Evolutionary conservation across 2,329 filamentous ascomycete species (phyloP).

Genomic region (Clathrospora elynae): DNA sequence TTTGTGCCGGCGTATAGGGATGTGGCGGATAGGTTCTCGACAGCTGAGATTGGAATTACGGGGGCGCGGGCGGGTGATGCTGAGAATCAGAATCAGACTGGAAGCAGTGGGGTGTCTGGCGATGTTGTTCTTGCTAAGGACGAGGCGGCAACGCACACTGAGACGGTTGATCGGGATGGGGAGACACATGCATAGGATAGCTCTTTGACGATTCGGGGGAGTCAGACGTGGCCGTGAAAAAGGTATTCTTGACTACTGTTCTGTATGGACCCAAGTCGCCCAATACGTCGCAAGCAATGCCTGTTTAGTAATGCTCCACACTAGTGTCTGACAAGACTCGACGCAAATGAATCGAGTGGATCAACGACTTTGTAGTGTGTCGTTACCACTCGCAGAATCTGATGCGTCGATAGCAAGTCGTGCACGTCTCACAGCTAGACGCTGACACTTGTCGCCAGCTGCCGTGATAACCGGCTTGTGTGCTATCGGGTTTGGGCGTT

Average conservation of each 20-base stretch:
- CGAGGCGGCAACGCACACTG: slow-evolving; percentile 17
- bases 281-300: no score
- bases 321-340: no score
- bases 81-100: slow-evolving; percentile 22
- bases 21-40: slow-evolving; percentile 63
- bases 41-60: slow-evolving; percentile 53
- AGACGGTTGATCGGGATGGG: slow-evolving; percentile 17
- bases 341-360: no score
- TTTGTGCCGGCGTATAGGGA: slow-evolving; percentile 67
- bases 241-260: no score
- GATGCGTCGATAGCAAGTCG: no score
- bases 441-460: not conserved
- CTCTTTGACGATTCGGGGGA: not conserved
- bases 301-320: no score
- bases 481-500: slow-evolving; percentile 10
- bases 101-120: not conserved
- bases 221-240: not conserved
- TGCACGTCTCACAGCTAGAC: not conserved
- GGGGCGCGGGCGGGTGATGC: slow-evolving; percentile 42
- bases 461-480: slow-evolving; percentile 12
- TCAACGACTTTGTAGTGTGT: no score
- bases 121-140: slow-evolving; percentile 17
- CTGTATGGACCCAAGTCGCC: no score
- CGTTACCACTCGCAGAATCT: no score
- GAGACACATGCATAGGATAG: slow-evolving; percentile 16